Percentiles rank a stretch among this genome's conserved stretches.
phyloP scores from a whole-genome alignment of 495 filamentous ascomycete species.

The Lindgomyces ingoldianus region DNA sequence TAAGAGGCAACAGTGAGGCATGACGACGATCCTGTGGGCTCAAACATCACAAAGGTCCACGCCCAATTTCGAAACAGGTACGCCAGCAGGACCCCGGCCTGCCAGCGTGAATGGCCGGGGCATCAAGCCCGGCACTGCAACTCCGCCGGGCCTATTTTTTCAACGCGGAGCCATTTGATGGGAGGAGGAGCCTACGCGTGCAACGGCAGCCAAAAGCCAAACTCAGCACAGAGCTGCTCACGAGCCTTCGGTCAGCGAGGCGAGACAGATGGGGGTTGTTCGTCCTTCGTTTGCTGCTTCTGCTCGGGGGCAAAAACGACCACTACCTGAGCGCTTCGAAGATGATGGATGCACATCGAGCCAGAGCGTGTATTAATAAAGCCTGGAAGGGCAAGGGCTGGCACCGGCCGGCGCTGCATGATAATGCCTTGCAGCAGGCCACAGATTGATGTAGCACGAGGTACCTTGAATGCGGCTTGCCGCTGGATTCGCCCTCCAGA shows the following conservation, averaged over 20 bases:
- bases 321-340: not conserved
- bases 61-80: constrained; percentile 26
- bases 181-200: not conserved
- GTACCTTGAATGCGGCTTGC: constrained; percentile 16
- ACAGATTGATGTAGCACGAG: constrained; percentile 31
- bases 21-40: constrained; percentile 11
- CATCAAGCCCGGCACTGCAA: constrained; percentile 5
- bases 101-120: not conserved
- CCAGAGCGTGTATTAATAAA: constrained; percentile 11
- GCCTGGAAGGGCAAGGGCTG: constrained; percentile 15
- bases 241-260: constrained; percentile 20
- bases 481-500: constrained; percentile 20
- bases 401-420: constrained; percentile 10
- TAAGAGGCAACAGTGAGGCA: constrained; percentile 3
- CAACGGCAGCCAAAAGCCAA: constrained; percentile 5
- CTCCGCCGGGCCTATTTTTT: constrained; percentile 17
- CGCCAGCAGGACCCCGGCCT: constrained; percentile 18
- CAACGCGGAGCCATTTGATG: constrained; percentile 17
- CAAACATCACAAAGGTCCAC: constrained; percentile 20
- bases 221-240: constrained; percentile 12
- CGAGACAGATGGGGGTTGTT: too few relatives aligned
- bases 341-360: not conserved
- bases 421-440: constrained; percentile 25
- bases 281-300: too few relatives aligned
- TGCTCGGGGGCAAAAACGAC: too few relatives aligned